A percentile compares a stretch with the other conserved stretches of the same genome.
These are phyloP conservation scores for Colletotrichum sp. DNA, from an alignment of 2,329 filamentous ascomycete genomes.

Conservation along the genomic window DNA sequence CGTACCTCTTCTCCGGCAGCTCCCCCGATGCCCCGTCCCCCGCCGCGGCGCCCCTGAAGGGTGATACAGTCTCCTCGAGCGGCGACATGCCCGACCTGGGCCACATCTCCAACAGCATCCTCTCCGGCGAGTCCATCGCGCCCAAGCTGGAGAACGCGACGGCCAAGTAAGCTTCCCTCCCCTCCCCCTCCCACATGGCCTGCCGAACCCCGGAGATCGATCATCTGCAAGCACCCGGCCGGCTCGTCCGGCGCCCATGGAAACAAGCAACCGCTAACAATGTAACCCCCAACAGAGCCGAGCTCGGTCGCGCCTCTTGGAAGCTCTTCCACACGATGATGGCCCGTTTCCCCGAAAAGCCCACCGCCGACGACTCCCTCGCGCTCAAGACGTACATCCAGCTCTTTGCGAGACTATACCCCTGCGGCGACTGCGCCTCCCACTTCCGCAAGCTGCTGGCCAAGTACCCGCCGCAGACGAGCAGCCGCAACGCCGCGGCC, in stretches of 20 bases:
- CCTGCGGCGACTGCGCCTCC: slow-evolving; percentile 71
- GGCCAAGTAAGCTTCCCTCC: slow-evolving; percentile 61
- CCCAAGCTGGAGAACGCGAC: slow-evolving; percentile 85
- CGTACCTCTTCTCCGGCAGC: slow-evolving; percentile 61
- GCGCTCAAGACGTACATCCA: slow-evolving; percentile 70
- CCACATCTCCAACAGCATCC: slow-evolving; percentile 50
- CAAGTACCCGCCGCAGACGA: slow-evolving; percentile 69
- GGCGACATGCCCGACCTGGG: slow-evolving; percentile 40
- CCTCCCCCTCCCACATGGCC: background rate
- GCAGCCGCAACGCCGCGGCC: slow-evolving; percentile 65
- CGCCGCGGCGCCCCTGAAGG: slow-evolving; percentile 19
- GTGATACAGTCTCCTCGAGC: slow-evolving; percentile 18
- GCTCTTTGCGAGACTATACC: slow-evolving; percentile 72
- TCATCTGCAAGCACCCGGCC: background rate
- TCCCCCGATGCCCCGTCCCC: slow-evolving; percentile 11
- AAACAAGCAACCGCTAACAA: slow-evolving; percentile 7
- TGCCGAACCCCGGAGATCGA: background rate
- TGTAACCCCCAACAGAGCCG: slow-evolving; percentile 47
- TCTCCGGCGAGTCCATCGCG: slow-evolving; percentile 75
- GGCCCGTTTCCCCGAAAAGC: slow-evolving; percentile 70
- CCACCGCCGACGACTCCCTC: slow-evolving; percentile 64
- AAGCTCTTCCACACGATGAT: slow-evolving; percentile 75
- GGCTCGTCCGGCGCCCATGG: background rate
- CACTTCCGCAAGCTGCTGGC: slow-evolving; percentile 69
- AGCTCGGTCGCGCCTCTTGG: slow-evolving; percentile 72